Evolutionary conservation across 106 monocot species (phyloP), one percentile per base, ranked within the genome.

Genomic region (Vanilla planifolia): DNA sequence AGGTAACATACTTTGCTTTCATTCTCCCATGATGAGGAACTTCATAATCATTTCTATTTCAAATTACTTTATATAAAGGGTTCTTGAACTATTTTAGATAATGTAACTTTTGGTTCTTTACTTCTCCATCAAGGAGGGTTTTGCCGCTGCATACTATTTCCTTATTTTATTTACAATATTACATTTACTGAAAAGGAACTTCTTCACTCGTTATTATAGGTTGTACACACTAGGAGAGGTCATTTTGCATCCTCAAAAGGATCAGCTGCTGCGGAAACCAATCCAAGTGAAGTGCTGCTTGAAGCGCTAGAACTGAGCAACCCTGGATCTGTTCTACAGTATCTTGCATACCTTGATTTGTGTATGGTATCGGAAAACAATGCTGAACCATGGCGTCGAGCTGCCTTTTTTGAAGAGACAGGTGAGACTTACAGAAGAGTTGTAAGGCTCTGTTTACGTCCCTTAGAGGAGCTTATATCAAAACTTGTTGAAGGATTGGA

Each of bases 191-290:
- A 30, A 32, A 52, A 30, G 8, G 32, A 53, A 26, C 28, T 22
- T 8, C 32, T 53, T 15, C n/a, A 27, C 1, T 29, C 28, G 28
- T 59, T 63, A 29, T 63, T 68, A 9, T 69, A 96, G 96, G 79
- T 87, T 43, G 71, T 96, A 19, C 84, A 87, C 56, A 79, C 96
- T 62, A 87, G 84, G 73, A 91, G 96, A 61, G 81, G 62, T 72
- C 15, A 55, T 34, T 91, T 96, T 81, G 83, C 90, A 34, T 91
- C 87, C 53, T 62, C 79, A n/a, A 77, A 79, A 51, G 91, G 91
- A 64, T 91, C 96, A 61, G 93, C 89, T 75, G 89, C 89, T 56
- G 93, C 82, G 46, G 96, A 91, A 78, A 72, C 86, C 71, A 96
- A 96, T 84, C 90, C 96, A 65, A 87, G 80, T 68, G 90, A 89